Conservation (phyloP, 331 rosid species). For the Erythrophleum ivorense region DNA sequence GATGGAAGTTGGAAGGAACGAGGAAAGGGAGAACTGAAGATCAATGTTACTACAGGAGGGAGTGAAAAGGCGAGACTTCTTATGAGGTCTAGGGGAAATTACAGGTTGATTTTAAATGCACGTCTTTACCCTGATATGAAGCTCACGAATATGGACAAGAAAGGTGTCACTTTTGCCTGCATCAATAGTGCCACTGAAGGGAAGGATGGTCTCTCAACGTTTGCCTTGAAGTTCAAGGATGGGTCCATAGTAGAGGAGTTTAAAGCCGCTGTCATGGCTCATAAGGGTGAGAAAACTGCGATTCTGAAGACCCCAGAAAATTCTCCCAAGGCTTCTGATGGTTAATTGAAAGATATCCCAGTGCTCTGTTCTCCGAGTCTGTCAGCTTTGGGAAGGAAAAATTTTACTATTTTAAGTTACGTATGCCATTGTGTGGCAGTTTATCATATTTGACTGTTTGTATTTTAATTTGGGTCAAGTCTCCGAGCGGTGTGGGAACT, state of each 20-base stretch:
- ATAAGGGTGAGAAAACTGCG: constrained; percentile 60
- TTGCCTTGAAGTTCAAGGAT: constrained; percentile 93
- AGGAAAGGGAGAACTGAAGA: constrained; percentile 92
- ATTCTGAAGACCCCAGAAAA: constrained; percentile 76
- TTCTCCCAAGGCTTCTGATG: constrained; percentile 67
- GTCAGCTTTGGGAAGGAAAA: constrained; percentile 29
- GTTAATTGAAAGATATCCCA: constrained; percentile 43
- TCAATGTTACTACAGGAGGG: constrained; percentile 62
- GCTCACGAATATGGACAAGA: constrained; percentile 88
- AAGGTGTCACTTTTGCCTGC: constrained; percentile 96
- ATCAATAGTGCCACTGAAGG: constrained; percentile 82
- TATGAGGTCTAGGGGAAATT: constrained; percentile 86
- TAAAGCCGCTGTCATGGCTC: constrained; percentile 59
- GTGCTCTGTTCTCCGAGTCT: constrained; percentile 32
- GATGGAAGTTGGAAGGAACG: constrained; percentile 96
- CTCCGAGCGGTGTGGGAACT: constrained; percentile 40
- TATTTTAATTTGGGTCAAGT: constrained; percentile 50
- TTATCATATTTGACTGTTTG: constrained; percentile 52
- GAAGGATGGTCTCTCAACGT: constrained; percentile 73
- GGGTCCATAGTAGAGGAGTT: constrained; percentile 75
- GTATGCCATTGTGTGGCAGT: constrained; percentile 49
- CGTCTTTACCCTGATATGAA: constrained; percentile 88
- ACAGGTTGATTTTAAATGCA: constrained; percentile 84
- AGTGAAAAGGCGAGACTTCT: constrained; percentile 73
- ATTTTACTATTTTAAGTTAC: constrained; percentile 30